Conservation (phyloP, 2,329 filamentous ascomycete species). For the Plenodomus tracheiphilus region DNA sequence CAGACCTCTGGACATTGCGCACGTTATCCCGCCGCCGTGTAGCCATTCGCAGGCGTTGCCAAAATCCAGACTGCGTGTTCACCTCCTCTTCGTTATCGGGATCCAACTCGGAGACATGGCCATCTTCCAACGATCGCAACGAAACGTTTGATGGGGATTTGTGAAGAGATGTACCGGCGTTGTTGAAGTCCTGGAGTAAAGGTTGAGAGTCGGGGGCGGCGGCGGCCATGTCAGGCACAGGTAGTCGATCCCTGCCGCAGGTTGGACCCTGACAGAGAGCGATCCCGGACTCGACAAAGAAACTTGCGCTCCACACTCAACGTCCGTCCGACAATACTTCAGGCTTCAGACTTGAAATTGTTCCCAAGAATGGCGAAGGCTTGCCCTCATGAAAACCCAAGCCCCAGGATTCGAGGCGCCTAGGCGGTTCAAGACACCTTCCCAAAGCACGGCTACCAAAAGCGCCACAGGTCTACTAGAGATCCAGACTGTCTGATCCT, state of each 20-base stretch:
- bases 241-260: constrained; percentile 18
- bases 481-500: constrained; percentile 16
- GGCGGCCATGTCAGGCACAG: constrained; percentile 29
- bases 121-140: constrained; percentile 31
- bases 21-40: constrained; percentile 27
- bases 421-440: constrained; percentile 13
- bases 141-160: constrained; percentile 15
- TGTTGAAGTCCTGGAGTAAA: constrained; percentile 27
- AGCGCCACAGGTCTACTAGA: constrained; percentile 9
- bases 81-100: constrained; percentile 19
- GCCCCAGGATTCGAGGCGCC: neutral
- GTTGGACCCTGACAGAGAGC: constrained; percentile 2
- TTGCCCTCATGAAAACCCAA: neutral
- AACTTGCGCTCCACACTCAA: neutral
- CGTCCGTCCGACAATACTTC: neutral
- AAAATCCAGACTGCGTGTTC: constrained; percentile 18
- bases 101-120: constrained; percentile 16
- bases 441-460: constrained; percentile 14
- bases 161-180: constrained; percentile 15
- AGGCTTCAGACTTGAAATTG: neutral
- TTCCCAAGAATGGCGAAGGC: neutral
- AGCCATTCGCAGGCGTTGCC: constrained; percentile 35
- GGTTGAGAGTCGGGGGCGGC: constrained; percentile 19
- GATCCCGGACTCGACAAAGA: neutral
- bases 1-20: constrained; percentile 13